phyloP scores from a whole-genome alignment of 768 basidiomycete species.

The Pisolithus tinctorius region DNA sequence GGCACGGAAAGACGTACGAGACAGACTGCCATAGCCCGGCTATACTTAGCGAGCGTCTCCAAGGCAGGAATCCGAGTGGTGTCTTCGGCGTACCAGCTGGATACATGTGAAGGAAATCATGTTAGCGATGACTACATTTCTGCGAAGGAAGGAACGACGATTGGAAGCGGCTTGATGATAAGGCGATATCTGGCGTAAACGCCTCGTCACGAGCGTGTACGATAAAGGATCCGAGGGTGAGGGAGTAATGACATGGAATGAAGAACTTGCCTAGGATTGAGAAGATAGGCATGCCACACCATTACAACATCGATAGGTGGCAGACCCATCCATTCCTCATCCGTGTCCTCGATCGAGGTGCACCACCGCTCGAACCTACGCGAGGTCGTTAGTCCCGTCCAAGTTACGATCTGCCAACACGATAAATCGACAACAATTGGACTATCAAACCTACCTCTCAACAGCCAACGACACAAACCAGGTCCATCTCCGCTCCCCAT shows the following conservation, averaged over 20 bases:
- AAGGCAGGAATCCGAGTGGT: neutral
- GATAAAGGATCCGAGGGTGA: too few relatives aligned
- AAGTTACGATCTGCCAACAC: neutral
- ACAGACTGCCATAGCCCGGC: neutral
- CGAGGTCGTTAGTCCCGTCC: neutral
- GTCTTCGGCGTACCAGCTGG: conserved; percentile 1
- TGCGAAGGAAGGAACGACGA: neutral
- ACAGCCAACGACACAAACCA: conserved; percentile 35
- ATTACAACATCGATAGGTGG: conserved; percentile 35
- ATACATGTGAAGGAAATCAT: neutral
- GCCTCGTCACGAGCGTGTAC: too few relatives aligned
- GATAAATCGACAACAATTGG: neutral
- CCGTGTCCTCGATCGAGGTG: neutral
- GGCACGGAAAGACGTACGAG: neutral
- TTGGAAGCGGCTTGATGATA: neutral
- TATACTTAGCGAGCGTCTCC: neutral
- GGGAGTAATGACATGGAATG: too few relatives aligned
- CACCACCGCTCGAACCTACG: conserved; percentile 32
- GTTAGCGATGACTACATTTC: neutral
- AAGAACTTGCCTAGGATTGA: conserved; percentile 28
- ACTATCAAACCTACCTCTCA: conserved; percentile 21
- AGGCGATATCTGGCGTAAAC: neutral
- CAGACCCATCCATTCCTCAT: conserved; percentile 5
- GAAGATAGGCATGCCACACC: conserved; percentile 36
- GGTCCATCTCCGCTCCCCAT: conserved; percentile 26